Evolutionary conservation across 2,329 filamentous ascomycete species (phyloP).

Genomic region (Alternaria triticimaculans): DNA sequence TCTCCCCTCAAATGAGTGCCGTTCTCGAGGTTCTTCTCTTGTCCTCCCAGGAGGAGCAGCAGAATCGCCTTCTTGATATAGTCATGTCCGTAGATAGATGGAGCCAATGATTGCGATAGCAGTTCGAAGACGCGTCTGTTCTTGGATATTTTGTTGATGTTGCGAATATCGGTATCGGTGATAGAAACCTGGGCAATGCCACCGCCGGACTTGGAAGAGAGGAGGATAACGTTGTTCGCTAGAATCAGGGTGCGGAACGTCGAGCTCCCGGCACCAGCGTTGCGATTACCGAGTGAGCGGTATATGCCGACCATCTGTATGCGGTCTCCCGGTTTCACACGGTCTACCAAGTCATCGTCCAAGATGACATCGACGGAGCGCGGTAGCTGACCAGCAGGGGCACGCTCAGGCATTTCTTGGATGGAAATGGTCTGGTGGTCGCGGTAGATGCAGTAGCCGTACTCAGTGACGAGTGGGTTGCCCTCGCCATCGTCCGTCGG

Average conservation of each 20-base stretch:
- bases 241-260: slow-evolving; percentile 94
- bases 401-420: slow-evolving; percentile 98
- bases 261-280: slow-evolving; percentile 86
- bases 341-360: slow-evolving; percentile 95
- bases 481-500: slow-evolving; percentile 92
- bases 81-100: slow-evolving; percentile 95
- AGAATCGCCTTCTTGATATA: slow-evolving; percentile 98
- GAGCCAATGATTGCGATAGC: slow-evolving; percentile 90
- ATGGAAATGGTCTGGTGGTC: slow-evolving; percentile 98
- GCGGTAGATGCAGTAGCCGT: slow-evolving; percentile 92
- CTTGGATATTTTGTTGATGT: slow-evolving; percentile 97
- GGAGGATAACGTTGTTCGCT: slow-evolving; percentile 91
- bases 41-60: slow-evolving; percentile 90
- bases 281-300: slow-evolving; percentile 91
- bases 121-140: slow-evolving; percentile 92
- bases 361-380: slow-evolving; percentile 95
- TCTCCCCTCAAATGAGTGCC: slow-evolving; percentile 97
- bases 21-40: slow-evolving; percentile 98
- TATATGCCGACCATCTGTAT: slow-evolving; percentile 98
- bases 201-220: slow-evolving; percentile 95
- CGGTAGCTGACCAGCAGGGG: slow-evolving; percentile 92
- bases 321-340: slow-evolving; percentile 91
- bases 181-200: slow-evolving; percentile 91
- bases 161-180: slow-evolving; percentile 95
- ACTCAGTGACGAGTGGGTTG: slow-evolving; percentile 92